A percentile compares a stretch with the other conserved stretches of the same genome.
Evolutionary conservation across 805 yeast species (phyloP).

Genomic region (Cyberlindnera mycetangii): DNA sequence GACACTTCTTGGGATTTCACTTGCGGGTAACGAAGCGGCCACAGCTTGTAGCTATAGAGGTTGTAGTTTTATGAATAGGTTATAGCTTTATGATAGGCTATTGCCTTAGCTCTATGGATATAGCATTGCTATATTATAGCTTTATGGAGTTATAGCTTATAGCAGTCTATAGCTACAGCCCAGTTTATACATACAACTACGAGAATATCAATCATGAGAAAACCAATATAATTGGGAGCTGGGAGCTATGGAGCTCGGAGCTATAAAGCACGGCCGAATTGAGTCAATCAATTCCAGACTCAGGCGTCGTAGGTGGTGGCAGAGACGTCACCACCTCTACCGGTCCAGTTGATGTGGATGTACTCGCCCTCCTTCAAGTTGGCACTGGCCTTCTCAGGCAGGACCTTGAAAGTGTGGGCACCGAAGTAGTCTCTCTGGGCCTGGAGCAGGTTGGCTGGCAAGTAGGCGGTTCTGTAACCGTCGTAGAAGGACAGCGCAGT

Average conservation of each 20-base stretch:
- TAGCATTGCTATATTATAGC: no score
- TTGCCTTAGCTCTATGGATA: no score
- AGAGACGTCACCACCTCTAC: conserved; percentile 96
- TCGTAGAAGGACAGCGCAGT: conserved; percentile 98
- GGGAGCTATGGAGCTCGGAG: no score
- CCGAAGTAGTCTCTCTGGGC: conserved; percentile 99
- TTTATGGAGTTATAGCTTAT: no score
- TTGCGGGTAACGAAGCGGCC: no score
- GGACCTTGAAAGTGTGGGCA: conserved; percentile 97
- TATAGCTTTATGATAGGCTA: no score
- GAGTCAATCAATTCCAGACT: conserved; percentile 13
- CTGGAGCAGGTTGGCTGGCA: conserved; percentile 97
- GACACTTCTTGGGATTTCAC: no score
- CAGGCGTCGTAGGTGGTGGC: conserved; percentile 94
- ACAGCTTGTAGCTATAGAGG: no score
- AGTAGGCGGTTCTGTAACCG: conserved; percentile 93
- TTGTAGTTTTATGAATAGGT: no score
- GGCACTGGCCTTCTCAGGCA: conserved; percentile 80
- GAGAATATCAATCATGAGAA: neutral
- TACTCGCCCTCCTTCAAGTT: conserved; percentile 73
- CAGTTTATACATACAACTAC: no score
- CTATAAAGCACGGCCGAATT: neutral
- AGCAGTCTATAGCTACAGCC: no score
- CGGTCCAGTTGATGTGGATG: conserved; percentile 99
- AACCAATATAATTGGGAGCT: neutral